Evolutionary conservation across 345 rosid genomes (phyloP), one percentile per base, ranked within the genome.

Genomic region (Arabis alpina): DNA sequence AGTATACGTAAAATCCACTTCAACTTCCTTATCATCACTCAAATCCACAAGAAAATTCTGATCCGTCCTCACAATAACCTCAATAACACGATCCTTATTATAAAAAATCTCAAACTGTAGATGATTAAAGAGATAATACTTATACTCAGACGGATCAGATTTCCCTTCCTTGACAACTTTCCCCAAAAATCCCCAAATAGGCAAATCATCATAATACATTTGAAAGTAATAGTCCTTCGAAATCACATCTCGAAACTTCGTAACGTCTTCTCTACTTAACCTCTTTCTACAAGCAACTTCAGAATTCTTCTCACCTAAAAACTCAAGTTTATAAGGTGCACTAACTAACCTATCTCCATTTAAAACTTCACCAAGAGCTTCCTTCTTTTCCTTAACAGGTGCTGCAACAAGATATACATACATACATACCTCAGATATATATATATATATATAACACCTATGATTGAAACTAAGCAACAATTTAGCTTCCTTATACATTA

Each of bases 291-390:
- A 85, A 12, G 77, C 81, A 80, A 76, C 54, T 62, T 70, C 80
- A 37, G 83, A 76, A 45, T 74, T 78, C 53, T 84, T 84, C 12
- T 82, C 81, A 40, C 60, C 61, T 54, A 72, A 45, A 49, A 84
- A 84, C 55, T 84, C 74, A 1, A 84, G 79, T 40, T 80, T 76
- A 61, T 78, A 88, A 0, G 90, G 93, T 12, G 93, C 90, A 69
- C 78, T 88, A 2, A 88, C 93, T 36, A 88, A 56, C 24, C 90
- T 75, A 62, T 88, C 93, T 6, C 90, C 93, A 66, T 88, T 88
- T 44, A 88, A 77, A 51, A 88, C 82, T 65, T 88, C 90, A 43
- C 90, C 90, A 47, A 88, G 84, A 64, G 90, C 90, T 81, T 88
- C 81, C 55, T 78, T 78, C 53, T 78, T 78, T 48, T 73, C 81